A percentile compares a stretch with the other conserved stretches of the same genome.
Conservation (phyloP, 331 rosid species). For the Ulmus americana region DNA sequence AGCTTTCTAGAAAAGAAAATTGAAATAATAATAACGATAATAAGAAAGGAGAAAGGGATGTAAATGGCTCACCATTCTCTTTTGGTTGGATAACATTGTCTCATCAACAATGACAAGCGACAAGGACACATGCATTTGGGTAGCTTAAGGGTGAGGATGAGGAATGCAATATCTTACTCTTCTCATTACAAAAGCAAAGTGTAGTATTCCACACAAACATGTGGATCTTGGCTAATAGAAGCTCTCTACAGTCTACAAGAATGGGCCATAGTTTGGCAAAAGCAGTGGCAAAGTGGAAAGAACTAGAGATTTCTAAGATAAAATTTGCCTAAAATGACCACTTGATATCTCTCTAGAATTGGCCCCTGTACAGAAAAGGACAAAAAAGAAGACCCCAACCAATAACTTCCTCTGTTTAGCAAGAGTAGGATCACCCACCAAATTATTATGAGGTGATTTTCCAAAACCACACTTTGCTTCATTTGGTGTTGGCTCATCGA, state of each 20-base stretch:
- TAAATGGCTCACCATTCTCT: not conserved
- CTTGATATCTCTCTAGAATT: constrained; percentile 30
- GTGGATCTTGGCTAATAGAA: constrained; percentile 41
- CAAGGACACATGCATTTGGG: not conserved
- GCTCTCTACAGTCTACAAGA: constrained; percentile 68
- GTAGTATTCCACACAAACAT: constrained; percentile 38
- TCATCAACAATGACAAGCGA: not conserved
- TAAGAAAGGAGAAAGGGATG: not conserved
- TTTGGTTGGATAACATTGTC: not conserved
- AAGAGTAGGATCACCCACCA: constrained; percentile 30
- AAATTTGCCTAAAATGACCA: constrained; percentile 44
- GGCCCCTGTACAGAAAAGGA: constrained; percentile 40
- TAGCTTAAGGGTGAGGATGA: constrained; percentile 2
- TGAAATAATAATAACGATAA: not conserved
- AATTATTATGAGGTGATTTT: constrained; percentile 28
- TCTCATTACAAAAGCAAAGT: constrained; percentile 37
- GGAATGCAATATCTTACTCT: constrained; percentile 29
- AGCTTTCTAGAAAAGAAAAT: not conserved
- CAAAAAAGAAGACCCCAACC: constrained; percentile 8
- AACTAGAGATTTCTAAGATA: constrained; percentile 34
- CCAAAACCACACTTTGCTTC: constrained; percentile 28
- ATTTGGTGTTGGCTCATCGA: constrained; percentile 43
- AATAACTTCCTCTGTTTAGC: constrained; percentile 20
- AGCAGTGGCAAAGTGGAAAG: constrained; percentile 35
- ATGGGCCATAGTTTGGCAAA: constrained; percentile 47